Conservation (phyloP, 768 basidiomycete genomes). For the Boletus subparvulus region DNA sequence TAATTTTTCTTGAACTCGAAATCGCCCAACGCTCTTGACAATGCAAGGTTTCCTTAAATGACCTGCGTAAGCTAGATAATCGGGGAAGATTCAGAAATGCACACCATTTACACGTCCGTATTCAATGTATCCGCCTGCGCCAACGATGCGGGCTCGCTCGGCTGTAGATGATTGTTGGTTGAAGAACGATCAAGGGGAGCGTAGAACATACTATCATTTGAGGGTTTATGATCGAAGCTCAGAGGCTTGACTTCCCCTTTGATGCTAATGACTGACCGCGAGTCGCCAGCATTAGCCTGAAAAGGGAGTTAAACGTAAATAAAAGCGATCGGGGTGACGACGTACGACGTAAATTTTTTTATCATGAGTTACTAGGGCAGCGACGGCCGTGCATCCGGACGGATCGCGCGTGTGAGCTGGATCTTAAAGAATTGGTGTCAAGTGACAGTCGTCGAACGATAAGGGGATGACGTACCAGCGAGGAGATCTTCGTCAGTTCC, state of each 20-base stretch:
- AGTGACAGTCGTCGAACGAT: background rate
- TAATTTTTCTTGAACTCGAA: constrained; percentile 99
- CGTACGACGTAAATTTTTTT: constrained; percentile 77
- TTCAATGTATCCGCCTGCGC: constrained; percentile 94
- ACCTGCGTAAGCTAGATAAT: background rate
- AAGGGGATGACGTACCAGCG: constrained; percentile 53
- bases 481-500: constrained; percentile 94
- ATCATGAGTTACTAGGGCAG: constrained; percentile 78
- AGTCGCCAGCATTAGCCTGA: constrained; percentile 98
- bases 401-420: constrained; percentile 87
- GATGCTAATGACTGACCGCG: constrained; percentile 81
- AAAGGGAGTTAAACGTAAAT: constrained; percentile 1
- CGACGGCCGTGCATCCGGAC: constrained; percentile 95
- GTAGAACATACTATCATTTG: constrained; percentile 64
- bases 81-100: constrained; percentile 9
- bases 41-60: constrained; percentile 81
- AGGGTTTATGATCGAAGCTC: constrained; percentile 95
- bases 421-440: constrained; percentile 45
- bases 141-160: constrained; percentile 83
- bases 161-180: constrained; percentile 39
- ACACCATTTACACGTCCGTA: constrained; percentile 95
- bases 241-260: constrained; percentile 86
- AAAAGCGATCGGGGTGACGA: constrained; percentile 7
- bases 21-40: constrained; percentile 94
- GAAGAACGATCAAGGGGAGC: background rate